Base-by-base conservation (phyloP, 371 early-diverging fungal genomes). In the Mortierella sp. region DNA sequence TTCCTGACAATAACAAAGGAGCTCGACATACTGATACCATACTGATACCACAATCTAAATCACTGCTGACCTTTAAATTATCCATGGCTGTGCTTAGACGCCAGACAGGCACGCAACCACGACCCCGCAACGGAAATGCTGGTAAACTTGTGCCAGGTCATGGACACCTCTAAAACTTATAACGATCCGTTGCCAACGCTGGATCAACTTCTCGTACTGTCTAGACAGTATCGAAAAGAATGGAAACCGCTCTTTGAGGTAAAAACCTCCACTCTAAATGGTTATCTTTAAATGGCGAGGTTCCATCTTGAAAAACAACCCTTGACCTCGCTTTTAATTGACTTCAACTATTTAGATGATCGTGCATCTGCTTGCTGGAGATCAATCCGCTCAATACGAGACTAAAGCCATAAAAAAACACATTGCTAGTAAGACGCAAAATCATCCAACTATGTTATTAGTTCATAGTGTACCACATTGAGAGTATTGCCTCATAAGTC, bases 341-440 rank as follows among this genome's bases (percentile, higher is more conserved):
- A 26, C 13, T 68, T 23, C 23, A 2, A 34, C 58, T 15, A 23
- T 31, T 43, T 74, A 93, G 89, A 89, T 89, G 51, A 83, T 93
- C 31, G 83, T 91, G 51, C 89, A 91, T 70, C 71, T 90, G 9
- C 79, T 94, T 6, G 87, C 92, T n/a, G 92, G 90, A 7, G 92
- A 93, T 93, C 85, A 87, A 75, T 85, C 89, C 56, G 92, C 93
- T 67, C 72, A 82, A 12, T 68, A 65, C n/a, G 58, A 89, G 26
- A 71, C 85, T 0, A 85, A 83, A n/a, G 31, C 75, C 15, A 82
- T 86, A 15, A 70, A 83, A 57, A 56, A 54, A 8, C 73, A 85
- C 12, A 84, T 90, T 49, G 66, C 70, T 59, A 88, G 90, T 87
- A 85, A 35, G 81, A 22, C n/a, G 9, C 6, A 13, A 17, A 6